Conservation (phyloP, 768 basidiomycete species). For the Pleurotus salmoneostramineus region DNA sequence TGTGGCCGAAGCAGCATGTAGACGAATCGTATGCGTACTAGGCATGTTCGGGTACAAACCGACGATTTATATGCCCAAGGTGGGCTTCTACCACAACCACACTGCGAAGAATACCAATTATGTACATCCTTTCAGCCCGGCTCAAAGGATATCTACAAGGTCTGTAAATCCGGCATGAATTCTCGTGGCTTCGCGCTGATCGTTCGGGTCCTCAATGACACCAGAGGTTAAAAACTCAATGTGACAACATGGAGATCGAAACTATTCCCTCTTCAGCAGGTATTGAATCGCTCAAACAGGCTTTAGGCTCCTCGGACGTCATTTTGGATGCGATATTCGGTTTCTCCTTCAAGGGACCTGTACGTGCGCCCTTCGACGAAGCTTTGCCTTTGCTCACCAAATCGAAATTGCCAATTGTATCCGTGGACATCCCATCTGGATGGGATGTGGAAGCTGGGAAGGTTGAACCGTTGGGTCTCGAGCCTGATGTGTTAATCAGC, state of each 20-base stretch:
- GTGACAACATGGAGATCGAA: slow-evolving; percentile 82
- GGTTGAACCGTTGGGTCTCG: slow-evolving; percentile 49
- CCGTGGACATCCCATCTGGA: slow-evolving; percentile 94
- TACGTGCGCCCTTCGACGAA: slow-evolving; percentile 82
- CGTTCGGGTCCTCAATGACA: background rate
- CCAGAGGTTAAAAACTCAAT: slow-evolving; percentile 81
- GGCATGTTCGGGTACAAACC: slow-evolving; percentile 92
- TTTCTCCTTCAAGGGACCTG: slow-evolving; percentile 92
- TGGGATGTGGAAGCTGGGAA: slow-evolving; percentile 91
- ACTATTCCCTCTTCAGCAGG: slow-evolving; percentile 54
- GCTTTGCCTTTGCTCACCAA: slow-evolving; percentile 64
- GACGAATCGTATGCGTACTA: slow-evolving; percentile 19
- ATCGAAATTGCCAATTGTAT: slow-evolving; percentile 78
- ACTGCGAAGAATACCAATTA: background rate
- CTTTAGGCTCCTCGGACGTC: slow-evolving; percentile 65
- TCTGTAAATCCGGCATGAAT: slow-evolving; percentile 17
- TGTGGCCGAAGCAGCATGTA: too few relatives aligned
- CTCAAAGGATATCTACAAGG: slow-evolving; percentile 90
- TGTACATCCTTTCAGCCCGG: slow-evolving; percentile 59
- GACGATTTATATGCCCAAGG: slow-evolving; percentile 93
- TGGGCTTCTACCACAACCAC: slow-evolving; percentile 19
- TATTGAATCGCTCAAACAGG: slow-evolving; percentile 38
- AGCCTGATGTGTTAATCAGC: slow-evolving; percentile 80
- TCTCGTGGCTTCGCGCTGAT: background rate
- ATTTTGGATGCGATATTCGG: slow-evolving; percentile 97